Base-by-base conservation (phyloP, 257 asterid genomes). In the Solanum chilense region DNA sequence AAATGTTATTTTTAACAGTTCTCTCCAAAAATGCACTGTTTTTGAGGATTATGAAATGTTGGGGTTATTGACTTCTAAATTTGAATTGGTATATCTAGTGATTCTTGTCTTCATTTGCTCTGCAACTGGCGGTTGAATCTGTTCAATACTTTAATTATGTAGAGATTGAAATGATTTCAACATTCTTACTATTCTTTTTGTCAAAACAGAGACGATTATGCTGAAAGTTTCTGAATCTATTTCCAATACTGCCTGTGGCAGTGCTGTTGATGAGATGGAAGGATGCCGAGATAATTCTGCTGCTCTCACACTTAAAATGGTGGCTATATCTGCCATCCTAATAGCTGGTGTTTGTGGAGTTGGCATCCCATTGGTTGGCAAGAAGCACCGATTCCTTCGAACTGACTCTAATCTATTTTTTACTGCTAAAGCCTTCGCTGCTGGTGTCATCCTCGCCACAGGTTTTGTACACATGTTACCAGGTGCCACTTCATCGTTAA, bases 391-490 rank as follows among this genome's bases (percentile, higher is more conserved):
- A 13, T 93, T 94, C 90, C 94, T 97, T 8, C 89, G 90, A 39
- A 95, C 96, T 0, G 99, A 96, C 88, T 91, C 99, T 88, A 96
- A 94, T 89, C 90, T 95, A 75, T 97, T 96, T 71, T 95, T 95
- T 6, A 91, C 91, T n/a, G 94, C 97, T 88, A 97, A 97, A 88
- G 96, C 99, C 85, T 96, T 95, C 86, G 99, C 99, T 7, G 99
- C 96, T 12, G 99, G 99, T 20, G 99, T 97, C 73, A 97, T 97
- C 91, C 98, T 97, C 1, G 98, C 99, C 87, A 97, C 99, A 0
- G 99, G 99, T 3, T 96, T 97, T 39, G 99, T 97, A 71, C 99
- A 97, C 93, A 96, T 97, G 94, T 88, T 97, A 85, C 99, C 99
- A 0, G 99, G 95, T 73, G 99, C 95, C 71, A 96, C 97, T 0